Conservation (phyloP, 2,329 filamentous ascomycete genomes). For the Cordyceps militaris region DNA sequence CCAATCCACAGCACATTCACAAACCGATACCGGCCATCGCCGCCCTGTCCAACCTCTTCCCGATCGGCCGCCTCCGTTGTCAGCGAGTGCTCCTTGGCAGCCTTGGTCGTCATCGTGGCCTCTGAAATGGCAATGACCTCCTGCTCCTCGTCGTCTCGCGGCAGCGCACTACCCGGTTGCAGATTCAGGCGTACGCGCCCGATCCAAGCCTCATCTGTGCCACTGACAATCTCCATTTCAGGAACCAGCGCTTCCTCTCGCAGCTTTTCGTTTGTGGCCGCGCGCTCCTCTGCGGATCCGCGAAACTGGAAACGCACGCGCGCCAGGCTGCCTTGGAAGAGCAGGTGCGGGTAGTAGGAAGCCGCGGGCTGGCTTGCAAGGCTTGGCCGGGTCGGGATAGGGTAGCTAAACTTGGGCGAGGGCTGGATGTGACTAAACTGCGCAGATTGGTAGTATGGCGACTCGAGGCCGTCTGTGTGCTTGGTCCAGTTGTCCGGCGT, state of each 20-base stretch:
- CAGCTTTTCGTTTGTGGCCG: not conserved
- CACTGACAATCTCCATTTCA: constrained; percentile 9
- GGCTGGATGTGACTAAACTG: not conserved
- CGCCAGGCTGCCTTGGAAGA: constrained; percentile 7
- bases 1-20: constrained; percentile 14
- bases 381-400: constrained; percentile 1
- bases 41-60: not conserved
- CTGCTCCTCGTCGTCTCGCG: not conserved
- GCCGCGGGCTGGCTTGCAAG: not conserved
- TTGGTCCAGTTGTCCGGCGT: constrained; percentile 11
- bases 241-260: not conserved
- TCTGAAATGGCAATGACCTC: constrained; percentile 12
- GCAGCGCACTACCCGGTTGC: not conserved
- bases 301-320: constrained; percentile 3
- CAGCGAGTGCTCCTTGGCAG: not conserved
- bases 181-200: constrained; percentile 10
- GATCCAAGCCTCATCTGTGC: not conserved
- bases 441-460: constrained; percentile 9
- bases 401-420: constrained; percentile 4
- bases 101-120: not conserved
- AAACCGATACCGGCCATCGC: not conserved
- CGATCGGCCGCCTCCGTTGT: not conserved
- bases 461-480: not conserved
- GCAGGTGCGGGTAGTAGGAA: not conserved
- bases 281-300: not conserved